Evolutionary conservation across 257 asterid species (phyloP).

Genomic region (Ocimum tenuiflorum): DNA sequence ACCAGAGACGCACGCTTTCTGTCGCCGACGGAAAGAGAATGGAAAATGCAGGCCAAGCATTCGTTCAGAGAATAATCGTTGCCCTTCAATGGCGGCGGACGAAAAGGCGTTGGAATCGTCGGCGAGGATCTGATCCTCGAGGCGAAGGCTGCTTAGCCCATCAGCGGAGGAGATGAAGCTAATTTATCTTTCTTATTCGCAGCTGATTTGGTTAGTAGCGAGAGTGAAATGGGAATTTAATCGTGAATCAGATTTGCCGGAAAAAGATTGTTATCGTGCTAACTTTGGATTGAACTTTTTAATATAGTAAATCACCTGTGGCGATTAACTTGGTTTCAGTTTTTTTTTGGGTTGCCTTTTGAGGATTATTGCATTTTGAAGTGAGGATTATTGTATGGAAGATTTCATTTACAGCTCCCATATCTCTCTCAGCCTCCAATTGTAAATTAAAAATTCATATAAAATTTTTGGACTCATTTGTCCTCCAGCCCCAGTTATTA

Average conservation of each 20-base stretch:
- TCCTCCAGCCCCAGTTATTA: no score
- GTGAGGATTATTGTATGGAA: no score
- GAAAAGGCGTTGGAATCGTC: slow-evolving; percentile 5
- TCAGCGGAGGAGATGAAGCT: slow-evolving; percentile 22
- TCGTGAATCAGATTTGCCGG: neutral
- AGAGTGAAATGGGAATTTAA: slow-evolving; percentile 15
- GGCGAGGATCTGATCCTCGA: slow-evolving; percentile 29
- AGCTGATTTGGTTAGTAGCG: slow-evolving; percentile 2
- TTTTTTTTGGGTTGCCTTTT: no score
- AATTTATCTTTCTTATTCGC: neutral
- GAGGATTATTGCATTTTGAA: no score
- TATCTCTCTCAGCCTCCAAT: no score
- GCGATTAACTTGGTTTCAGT: no score
- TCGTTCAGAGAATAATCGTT: slow-evolving; percentile 50
- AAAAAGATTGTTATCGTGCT: slow-evolving; percentile 5
- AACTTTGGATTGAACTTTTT: slow-evolving; percentile 13
- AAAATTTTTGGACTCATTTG: no score
- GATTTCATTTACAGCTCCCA: no score
- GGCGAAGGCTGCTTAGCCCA: slow-evolving; percentile 71
- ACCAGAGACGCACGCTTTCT: slow-evolving; percentile 62
- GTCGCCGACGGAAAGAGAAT: slow-evolving; percentile 61
- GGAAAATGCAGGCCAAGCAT: slow-evolving; percentile 60
- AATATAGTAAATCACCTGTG: neutral
- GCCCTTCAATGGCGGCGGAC: neutral
- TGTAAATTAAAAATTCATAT: no score